Conservation (phyloP, 108 stramenopile genomes). For the Hondaea fermentalgiana region DNA sequence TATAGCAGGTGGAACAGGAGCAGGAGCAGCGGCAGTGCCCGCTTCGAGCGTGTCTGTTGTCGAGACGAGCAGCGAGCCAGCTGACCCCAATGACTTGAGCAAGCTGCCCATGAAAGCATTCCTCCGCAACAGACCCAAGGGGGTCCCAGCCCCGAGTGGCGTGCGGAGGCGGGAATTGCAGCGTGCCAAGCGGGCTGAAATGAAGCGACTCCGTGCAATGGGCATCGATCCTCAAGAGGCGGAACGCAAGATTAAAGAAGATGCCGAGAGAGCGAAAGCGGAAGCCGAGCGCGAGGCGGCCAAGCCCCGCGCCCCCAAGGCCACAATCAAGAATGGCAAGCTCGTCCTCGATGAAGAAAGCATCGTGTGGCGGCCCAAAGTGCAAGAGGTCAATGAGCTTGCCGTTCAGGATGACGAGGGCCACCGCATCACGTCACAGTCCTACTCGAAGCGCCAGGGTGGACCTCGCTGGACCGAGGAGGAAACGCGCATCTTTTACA, state of each 20-base stretch:
- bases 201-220: neutral
- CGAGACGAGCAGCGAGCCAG: neutral
- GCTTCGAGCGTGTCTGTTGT: neutral
- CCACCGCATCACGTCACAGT: neutral
- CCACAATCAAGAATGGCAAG: neutral
- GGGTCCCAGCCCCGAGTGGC: neutral
- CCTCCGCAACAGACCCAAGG: neutral
- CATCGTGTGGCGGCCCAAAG: neutral
- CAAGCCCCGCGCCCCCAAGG: neutral
- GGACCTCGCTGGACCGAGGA: neutral
- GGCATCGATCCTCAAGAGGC: neutral
- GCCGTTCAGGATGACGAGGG: neutral
- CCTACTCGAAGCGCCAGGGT: neutral
- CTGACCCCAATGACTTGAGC: neutral
- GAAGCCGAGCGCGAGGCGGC: neutral
- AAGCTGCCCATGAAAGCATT: conserved; percentile 5
- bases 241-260: neutral
- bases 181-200: neutral
- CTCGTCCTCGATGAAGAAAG: neutral
- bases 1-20: neutral
- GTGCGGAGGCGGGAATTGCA: neutral
- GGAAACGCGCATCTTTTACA: conserved; percentile 15
- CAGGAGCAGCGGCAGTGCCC: neutral
- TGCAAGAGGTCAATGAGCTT: neutral
- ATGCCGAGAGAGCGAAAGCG: neutral